These are phyloP conservation scores for Aspergillus tamarii DNA, from an alignment of 2,329 filamentous ascomycete genomes.

Conservation along the genomic window DNA sequence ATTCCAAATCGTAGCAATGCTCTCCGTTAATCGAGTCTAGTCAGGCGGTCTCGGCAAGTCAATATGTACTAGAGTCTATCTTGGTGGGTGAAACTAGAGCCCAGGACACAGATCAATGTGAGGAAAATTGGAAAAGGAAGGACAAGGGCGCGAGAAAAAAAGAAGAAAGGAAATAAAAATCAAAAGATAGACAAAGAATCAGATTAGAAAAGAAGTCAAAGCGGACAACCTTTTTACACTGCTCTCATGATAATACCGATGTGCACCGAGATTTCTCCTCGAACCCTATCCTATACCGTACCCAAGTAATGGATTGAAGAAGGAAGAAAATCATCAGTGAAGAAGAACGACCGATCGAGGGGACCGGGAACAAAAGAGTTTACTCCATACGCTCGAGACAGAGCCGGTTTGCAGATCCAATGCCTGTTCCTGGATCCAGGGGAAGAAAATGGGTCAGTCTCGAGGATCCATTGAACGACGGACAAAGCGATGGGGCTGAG, in stretches of 20 bases:
- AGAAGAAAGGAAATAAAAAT: not conserved
- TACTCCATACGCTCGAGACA: constrained; percentile 7
- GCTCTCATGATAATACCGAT: constrained; percentile 15
- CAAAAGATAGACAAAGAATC: not conserved
- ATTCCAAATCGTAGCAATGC: not conserved
- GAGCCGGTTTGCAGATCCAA: constrained; percentile 22
- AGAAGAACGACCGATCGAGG: constrained; percentile 6
- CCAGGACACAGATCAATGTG: not conserved
- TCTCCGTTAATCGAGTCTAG: not conserved
- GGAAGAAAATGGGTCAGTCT: constrained; percentile 19
- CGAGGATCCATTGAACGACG: constrained; percentile 15
- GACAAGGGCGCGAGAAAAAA: not conserved
- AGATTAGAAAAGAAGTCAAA: not conserved
- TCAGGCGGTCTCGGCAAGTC: not conserved
- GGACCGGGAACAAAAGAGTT: constrained; percentile 10
- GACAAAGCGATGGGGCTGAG: constrained; percentile 14
- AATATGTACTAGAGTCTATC: not conserved
- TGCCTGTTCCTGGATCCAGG: constrained; percentile 23
- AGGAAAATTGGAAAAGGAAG: not conserved
- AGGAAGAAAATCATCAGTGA: not conserved
- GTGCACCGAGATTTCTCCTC: not conserved
- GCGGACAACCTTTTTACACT: not conserved
- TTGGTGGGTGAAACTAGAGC: no score
- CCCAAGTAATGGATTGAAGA: constrained; percentile 1
- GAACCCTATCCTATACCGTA: not conserved